Conservation (phyloP, 164 flowering plant species). For the Macadamia tetraphylla region DNA sequence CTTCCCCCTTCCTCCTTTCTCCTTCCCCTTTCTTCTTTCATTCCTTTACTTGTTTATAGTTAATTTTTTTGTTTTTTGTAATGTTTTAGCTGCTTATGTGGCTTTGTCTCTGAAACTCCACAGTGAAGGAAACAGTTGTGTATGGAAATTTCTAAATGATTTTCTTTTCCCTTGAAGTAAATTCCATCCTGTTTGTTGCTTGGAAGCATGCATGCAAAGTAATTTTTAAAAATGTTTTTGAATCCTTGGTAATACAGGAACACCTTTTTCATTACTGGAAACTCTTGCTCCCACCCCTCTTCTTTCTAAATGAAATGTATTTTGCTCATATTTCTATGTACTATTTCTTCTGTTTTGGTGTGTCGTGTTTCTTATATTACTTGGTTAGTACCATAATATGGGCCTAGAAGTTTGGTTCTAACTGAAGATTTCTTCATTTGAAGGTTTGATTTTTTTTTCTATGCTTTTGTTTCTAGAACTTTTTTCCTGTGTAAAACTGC, state of each 20-base stretch:
- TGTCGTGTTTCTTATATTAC: not conserved
- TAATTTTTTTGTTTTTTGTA: not conserved
- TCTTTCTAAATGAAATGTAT: not conserved
- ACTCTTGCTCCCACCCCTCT: not conserved
- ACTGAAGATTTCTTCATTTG: not conserved
- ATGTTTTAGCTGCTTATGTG: not conserved
- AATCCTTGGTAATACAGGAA: not conserved
- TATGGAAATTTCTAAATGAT: not conserved
- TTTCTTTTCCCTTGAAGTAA: not conserved
- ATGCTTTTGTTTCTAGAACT: slow-evolving; percentile 1
- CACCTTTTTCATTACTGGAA: not conserved
- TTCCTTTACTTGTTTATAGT: not conserved
- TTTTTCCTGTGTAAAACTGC: slow-evolving; percentile 9
- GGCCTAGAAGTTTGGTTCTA: too few relatives aligned
- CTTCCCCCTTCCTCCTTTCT: slow-evolving; percentile 4
- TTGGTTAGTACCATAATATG: not conserved
- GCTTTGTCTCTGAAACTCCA: not conserved
- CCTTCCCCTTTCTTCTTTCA: slow-evolving; percentile 3
- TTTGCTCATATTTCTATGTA: not conserved
- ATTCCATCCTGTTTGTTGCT: too few relatives aligned
- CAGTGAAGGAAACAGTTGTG: not conserved
- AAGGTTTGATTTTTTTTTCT: not conserved
- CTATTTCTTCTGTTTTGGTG: not conserved
- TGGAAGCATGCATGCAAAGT: not conserved
- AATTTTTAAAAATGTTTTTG: not conserved